These are phyloP conservation scores for Mitragyna speciosa DNA, from an alignment of 257 asterid species.

Conservation along the genomic window DNA sequence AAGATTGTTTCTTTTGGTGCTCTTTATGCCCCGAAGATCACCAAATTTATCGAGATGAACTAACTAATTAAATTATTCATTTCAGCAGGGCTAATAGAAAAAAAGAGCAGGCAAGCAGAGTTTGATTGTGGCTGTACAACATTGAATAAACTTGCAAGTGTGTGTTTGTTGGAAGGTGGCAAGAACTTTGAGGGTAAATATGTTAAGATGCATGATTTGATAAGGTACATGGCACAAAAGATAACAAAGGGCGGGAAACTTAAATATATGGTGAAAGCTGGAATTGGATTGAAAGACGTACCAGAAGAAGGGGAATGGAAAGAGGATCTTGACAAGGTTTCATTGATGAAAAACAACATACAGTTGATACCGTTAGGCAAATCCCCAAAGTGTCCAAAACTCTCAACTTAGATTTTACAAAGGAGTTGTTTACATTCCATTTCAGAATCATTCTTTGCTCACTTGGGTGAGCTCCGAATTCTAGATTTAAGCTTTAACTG, in stretches of 20 bases:
- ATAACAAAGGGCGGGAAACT: constrained; percentile 7
- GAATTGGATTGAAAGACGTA: constrained; percentile 11
- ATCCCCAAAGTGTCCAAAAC: constrained; percentile 29
- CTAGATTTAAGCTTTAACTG: constrained; percentile 25
- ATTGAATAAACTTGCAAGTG: constrained; percentile 30
- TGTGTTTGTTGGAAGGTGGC: constrained; percentile 27
- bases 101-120: constrained; percentile 22
- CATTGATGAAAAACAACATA: too few species aligned
- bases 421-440: too few species aligned
- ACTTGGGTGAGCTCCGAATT: constrained; percentile 27
- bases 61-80: constrained; percentile 31
- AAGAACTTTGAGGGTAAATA: background rate
- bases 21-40: constrained; percentile 34
- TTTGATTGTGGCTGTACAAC: constrained; percentile 32
- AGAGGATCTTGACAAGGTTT: constrained; percentile 17
- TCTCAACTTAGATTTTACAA: too few species aligned
- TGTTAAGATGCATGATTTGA: constrained; percentile 38
- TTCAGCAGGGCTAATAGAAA: constrained; percentile 28
- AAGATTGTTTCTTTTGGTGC: too few species aligned
- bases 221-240: constrained; percentile 31
- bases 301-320: constrained; percentile 16
- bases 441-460: constrained; percentile 18
- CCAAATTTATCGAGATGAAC: constrained; percentile 18
- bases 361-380: background rate
- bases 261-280: constrained; percentile 38